A percentile compares a stretch with the other conserved stretches of the same genome.
These are phyloP conservation scores for Mycocentrospora acerina DNA, from an alignment of 2,329 filamentous ascomycete species.

Conservation along the genomic window DNA sequence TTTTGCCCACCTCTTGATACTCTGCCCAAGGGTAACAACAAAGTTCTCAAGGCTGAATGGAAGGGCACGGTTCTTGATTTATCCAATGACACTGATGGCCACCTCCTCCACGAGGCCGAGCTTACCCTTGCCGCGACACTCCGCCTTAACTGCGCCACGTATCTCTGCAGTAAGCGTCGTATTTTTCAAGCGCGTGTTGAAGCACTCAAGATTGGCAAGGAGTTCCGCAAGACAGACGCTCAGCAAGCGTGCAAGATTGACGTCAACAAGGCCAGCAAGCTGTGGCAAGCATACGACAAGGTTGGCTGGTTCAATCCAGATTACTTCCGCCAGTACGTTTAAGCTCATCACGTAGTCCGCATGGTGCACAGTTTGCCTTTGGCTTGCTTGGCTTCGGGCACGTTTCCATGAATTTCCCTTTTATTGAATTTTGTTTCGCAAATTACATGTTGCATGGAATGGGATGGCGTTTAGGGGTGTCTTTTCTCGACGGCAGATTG, in stretches of 20 bases:
- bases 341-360: conserved; percentile 8
- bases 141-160: conserved; percentile 81
- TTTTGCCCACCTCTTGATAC: conserved; percentile 69
- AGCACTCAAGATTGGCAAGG: conserved; percentile 67
- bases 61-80: conserved; percentile 80
- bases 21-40: conserved; percentile 62
- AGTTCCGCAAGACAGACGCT: conserved; percentile 92
- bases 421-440: conserved; percentile 16
- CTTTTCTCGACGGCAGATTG: conserved; percentile 19
- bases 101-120: conserved; percentile 77
- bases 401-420: neutral
- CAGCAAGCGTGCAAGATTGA: conserved; percentile 98
- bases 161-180: conserved; percentile 87
- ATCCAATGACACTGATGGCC: conserved; percentile 60
- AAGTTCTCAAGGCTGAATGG: conserved; percentile 82
- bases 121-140: conserved; percentile 73
- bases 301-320: conserved; percentile 75
- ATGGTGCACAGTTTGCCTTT: neutral
- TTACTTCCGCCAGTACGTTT: conserved; percentile 51
- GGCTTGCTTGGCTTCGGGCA: neutral
- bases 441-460: conserved; percentile 29
- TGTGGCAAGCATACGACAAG: conserved; percentile 86
- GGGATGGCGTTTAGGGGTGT: conserved; percentile 17
- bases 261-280: conserved; percentile 93
- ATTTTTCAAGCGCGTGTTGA: conserved; percentile 80